Base-by-base conservation (phyloP, 2,329 filamentous ascomycete genomes). In the Talaromyces amestolkiae region DNA sequence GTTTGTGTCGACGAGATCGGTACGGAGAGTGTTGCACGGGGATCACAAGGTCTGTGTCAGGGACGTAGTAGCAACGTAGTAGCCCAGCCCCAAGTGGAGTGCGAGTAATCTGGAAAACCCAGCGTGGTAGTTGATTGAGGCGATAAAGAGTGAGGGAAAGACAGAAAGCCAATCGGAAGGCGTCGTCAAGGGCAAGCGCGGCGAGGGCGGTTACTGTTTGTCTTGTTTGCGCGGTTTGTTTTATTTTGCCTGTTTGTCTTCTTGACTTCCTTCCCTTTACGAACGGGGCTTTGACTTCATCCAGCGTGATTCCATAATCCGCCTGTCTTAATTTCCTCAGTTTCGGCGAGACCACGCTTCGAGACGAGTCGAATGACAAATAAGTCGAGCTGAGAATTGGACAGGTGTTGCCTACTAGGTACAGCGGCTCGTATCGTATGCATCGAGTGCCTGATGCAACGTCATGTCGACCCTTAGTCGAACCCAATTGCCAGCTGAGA, bases 151-250 rank as follows among this genome's bases (percentile, higher is more conserved):
- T 19, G 19, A 47, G n/a, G 22, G 19, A 22, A 27, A 49, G 22
- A 13, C 19, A 22, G 6, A 6, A 19, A 8, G 33, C 53, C 60
- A 62, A 62, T 62, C 35, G 37, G 60, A 43, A n/a, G 19, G 43
- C 59, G 24, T 35, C 35, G 61, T 33, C 35, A 33, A 15, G 37
- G 56, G 56, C 35, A 59, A 45, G 19, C 56, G 39, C 56, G 56
- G 56, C 56, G 56, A 59, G 56, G 39, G 56, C 56, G 56, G 56
- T 45, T 41, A 45, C 56, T 22, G 61, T 63, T 63, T 63, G 61
- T n/a, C 47, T 56, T 39, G 47, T 63, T 54, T 63, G 61, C 24
- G 1, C 24, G 33, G 49, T 63, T 63, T 54, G 49, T 24, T 45
- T 39, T 43, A 49, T 63, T 59, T 45, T 17, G 37, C 22, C 22